Evolutionary conservation across 179 eudicot genomes (phyloP), one percentile per base, ranked within the genome.

Genomic region (Gypsophila paniculata): DNA sequence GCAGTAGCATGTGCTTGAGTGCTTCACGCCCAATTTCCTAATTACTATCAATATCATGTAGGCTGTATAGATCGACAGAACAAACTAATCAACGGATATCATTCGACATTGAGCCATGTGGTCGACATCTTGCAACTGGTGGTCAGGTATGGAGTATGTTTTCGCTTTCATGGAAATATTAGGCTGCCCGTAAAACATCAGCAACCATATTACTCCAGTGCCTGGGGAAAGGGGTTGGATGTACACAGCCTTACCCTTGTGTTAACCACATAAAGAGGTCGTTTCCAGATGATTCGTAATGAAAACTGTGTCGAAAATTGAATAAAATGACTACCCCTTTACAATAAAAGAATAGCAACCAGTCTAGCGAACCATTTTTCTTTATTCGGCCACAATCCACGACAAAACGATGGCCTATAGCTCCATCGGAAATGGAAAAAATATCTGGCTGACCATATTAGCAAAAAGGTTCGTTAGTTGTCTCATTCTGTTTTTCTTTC

Each of bases 41-140:
- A 29, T 32, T 68, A 68, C 15, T 48, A 23, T 63, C 58, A 13
- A 17, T 76, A 32, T 26, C 65, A 38, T 59, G 48, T 44, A 92
- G 98, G 88, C 74, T 95, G 49, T 95, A 92, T 80, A 82, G 99
- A 80, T 90, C 96, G 75, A 75, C 95, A 62, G 95, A 92, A 75
- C 80, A 80, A 69, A 95, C 99, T 67, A 95, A 95, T 74, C 99
- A 95, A 77, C 85, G 97, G 76, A 89, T 95, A 78, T 79, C 80
- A 42, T 95, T 95, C 77, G 99, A 95, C 81, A 83, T 90, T 70
- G 97, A 95, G 77, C 97, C 98, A 70, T 72, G 49, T 46, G 98
- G 99, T 78, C 95, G 76, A 68, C 85, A 95, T 83, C 96, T 95
- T 54, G 99, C 85, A 71, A 88, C 99, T 21, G 99, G 99, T 75